Evolutionary conservation across 2,329 filamentous ascomycete genomes (phyloP).

Genomic region (Calcarisporium arbuscula): DNA sequence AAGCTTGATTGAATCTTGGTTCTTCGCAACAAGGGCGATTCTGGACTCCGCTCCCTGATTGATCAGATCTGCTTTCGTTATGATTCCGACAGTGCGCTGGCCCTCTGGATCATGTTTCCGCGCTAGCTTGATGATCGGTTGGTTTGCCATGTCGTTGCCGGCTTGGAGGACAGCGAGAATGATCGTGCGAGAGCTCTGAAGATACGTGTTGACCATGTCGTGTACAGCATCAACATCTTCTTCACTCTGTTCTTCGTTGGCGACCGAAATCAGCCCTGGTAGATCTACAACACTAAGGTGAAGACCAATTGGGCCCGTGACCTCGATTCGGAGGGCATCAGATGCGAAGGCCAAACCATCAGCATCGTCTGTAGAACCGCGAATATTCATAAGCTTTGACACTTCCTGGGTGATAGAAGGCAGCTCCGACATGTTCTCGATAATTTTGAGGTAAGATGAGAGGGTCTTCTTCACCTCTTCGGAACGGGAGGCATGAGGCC

Average conservation of each 20-base stretch:
- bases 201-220: conserved; percentile 32
- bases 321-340: conserved; percentile 18
- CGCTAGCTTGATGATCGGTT: conserved; percentile 25
- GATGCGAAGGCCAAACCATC: conserved; percentile 12
- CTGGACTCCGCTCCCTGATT: conserved; percentile 14
- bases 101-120: conserved; percentile 24
- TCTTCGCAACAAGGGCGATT: conserved; percentile 21
- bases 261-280: conserved; percentile 34
- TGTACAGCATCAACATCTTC: conserved; percentile 26
- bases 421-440: conserved; percentile 15
- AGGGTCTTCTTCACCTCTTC: conserved; percentile 5
- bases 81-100: conserved; percentile 33
- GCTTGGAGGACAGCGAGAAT: conserved; percentile 38
- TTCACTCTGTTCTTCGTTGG: conserved; percentile 25
- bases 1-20: conserved; percentile 33
- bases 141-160: conserved; percentile 30
- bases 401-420: conserved; percentile 15
- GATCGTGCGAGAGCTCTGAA: conserved; percentile 33
- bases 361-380: conserved; percentile 3
- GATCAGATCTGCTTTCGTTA: conserved; percentile 35
- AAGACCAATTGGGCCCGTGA: conserved; percentile 14
- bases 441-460: conserved; percentile 7
- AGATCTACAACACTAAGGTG: conserved; percentile 41
- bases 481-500: conserved; percentile 10
- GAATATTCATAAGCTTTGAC: conserved; percentile 13